Conservation (phyloP, 805 yeast genomes). For the Ogataea siamensis region DNA sequence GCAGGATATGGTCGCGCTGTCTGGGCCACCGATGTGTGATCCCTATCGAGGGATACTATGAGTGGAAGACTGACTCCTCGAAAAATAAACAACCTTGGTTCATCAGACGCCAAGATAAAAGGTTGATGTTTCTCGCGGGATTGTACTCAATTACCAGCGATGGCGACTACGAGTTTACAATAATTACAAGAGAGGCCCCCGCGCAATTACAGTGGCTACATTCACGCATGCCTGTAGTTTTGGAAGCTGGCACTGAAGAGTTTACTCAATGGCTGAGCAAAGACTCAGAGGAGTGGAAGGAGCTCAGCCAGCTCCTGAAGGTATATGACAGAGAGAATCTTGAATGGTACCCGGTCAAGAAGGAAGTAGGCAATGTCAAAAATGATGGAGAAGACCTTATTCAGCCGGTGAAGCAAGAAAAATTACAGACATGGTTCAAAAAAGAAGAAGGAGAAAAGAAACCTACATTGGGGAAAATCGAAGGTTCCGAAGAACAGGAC, state of each 20-base stretch:
- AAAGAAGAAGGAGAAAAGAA: background rate
- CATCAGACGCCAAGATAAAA: constrained; percentile 50
- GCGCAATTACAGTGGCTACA: constrained; percentile 67
- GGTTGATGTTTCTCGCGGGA: constrained; percentile 67
- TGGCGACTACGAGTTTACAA: constrained; percentile 54
- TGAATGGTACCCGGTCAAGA: constrained; percentile 53
- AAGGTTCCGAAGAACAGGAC: no score
- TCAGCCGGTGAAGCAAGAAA: constrained; percentile 9
- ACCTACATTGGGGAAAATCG: no score
- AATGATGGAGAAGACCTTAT: constrained; percentile 45
- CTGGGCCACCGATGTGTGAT: constrained; percentile 63
- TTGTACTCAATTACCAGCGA: constrained; percentile 36
- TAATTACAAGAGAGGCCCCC: constrained; percentile 73
- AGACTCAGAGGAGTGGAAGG: constrained; percentile 35
- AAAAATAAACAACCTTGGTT: constrained; percentile 61
- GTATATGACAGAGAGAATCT: constrained; percentile 38
- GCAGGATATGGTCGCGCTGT: constrained; percentile 56
- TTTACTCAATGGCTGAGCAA: constrained; percentile 67
- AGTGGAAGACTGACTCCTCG: constrained; percentile 53
- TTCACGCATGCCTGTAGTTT: constrained; percentile 70
- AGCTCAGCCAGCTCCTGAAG: constrained; percentile 41
- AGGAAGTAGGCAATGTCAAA: constrained; percentile 61
- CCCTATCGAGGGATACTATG: constrained; percentile 82
- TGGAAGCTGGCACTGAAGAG: constrained; percentile 55
- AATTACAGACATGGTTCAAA: background rate